Base-by-base conservation (phyloP, 2,329 filamentous ascomycete species). In the Magnaporthiopsis rhizophila region DNA sequence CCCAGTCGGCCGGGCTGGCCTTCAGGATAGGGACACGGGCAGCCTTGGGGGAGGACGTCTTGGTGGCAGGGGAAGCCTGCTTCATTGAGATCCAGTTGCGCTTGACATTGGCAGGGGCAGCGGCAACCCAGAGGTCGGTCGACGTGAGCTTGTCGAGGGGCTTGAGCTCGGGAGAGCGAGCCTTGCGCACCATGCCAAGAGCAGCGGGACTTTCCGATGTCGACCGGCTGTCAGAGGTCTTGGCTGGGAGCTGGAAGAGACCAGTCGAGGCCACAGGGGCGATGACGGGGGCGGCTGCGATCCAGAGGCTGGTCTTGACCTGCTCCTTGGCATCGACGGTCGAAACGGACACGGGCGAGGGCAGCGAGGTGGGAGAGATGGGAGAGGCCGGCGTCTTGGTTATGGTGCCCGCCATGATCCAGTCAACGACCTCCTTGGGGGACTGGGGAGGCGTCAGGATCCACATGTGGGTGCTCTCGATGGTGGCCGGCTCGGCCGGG, bases 1-100 rank as follows among this genome's bases (percentile, higher is more conserved):
- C 71, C 75, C 76, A 77, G 15, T 75, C 72, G 50, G 70, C 70
- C 30, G 70, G 68, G 11, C 69, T 69, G 64, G 64, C 71, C 65
- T 53, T 26, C 11, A 15, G 24, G 57, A 7, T 6, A 21, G 57
- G 15, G 24, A 24, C 6, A 24, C 57, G 56, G 15, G 30, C 24
- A 30, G 57, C 32, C 62, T 28, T 8, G 9, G 21, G 34, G 2
- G 59, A 62, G 59, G 13, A 32, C 30, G 58, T 3, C 24, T 4
- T 13, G 26, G 30, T 34, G 7, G 61, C 50, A 6, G 50, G 30
- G 28, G 63, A 58, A 32, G 62, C 56, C 62, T 63, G 64, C 30
- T 9, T 6, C 18, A 53, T 53, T 53, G 65, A 60, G n/a, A 75
- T 71, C 74, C 74, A 75, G 65, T 71, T 73, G 38, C 58, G 66